phyloP scores from a whole-genome alignment of 805 yeast species.

The Yarrowia keelungensis region DNA sequence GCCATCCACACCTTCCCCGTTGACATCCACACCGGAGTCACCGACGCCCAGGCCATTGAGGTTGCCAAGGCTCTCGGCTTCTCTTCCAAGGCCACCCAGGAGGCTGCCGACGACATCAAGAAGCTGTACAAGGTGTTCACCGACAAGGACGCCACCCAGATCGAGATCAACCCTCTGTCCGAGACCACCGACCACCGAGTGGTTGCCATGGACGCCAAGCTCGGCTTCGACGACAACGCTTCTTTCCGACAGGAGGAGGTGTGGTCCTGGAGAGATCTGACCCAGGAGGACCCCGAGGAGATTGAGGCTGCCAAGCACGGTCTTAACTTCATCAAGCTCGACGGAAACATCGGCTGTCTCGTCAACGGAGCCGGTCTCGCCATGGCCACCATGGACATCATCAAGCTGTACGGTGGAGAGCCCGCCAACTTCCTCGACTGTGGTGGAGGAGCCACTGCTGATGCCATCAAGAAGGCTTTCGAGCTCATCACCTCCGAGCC shows the following conservation, averaged over 20 bases:
- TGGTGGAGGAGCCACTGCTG: conserved; percentile 99
- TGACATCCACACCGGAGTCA: conserved; percentile 78
- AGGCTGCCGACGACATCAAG: conserved; percentile 86
- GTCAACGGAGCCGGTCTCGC: conserved; percentile 99
- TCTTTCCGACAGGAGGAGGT: conserved; percentile 93
- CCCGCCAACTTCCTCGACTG: conserved; percentile 99
- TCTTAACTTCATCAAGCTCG: conserved; percentile 94
- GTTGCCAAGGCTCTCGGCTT: conserved; percentile 85
- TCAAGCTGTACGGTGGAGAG: conserved; percentile 96
- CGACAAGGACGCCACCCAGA: conserved; percentile 96
- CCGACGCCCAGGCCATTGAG: conserved; percentile 73
- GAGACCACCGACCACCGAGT: conserved; percentile 91
- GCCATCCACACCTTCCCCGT: conserved; percentile 90
- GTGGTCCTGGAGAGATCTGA: conserved; percentile 93
- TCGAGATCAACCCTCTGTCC: conserved; percentile 97
- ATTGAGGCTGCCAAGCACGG: conserved; percentile 88
- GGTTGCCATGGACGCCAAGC: conserved; percentile 98
- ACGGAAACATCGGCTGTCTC: conserved; percentile 97
- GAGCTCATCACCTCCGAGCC: conserved; percentile 88
- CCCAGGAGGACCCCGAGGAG: conserved; percentile 98
- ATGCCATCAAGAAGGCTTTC: conserved; percentile 96
- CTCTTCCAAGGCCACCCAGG: conserved; percentile 74
- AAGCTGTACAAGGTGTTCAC: conserved; percentile 86
- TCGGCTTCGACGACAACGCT: conserved; percentile 97
- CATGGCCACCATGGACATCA: conserved; percentile 99